A percentile compares a stretch with the other conserved stretches of the same genome.
Evolutionary conservation across 2,329 filamentous ascomycete species (phyloP).

Genomic region (Sphaceloma murrayae): DNA sequence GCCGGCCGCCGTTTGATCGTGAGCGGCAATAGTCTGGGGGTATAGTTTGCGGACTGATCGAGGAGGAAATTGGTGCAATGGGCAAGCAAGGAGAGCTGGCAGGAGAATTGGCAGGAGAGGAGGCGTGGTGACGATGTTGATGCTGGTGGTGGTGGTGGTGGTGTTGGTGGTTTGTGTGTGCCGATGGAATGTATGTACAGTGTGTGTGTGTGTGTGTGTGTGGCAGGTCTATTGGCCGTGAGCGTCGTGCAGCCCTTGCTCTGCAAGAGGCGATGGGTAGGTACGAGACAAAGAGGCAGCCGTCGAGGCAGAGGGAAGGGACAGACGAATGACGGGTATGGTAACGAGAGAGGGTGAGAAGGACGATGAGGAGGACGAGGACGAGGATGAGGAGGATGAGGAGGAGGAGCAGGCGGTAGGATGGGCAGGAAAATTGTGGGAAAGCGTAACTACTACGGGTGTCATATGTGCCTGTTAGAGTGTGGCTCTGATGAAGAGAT

Average conservation of each 20-base stretch:
- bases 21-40: slow-evolving; percentile 14
- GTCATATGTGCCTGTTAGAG: not conserved
- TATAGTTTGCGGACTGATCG: slow-evolving; percentile 8
- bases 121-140: too few relatives aligned
- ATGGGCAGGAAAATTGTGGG: not conserved
- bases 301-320: not conserved
- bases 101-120: too few relatives aligned
- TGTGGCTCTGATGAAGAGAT: not conserved
- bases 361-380: too few relatives aligned
- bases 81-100: too few relatives aligned
- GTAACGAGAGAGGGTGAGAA: too few relatives aligned
- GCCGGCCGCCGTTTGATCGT: slow-evolving; percentile 6
- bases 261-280: not conserved
- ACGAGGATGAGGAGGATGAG: too few relatives aligned
- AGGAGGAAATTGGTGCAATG: slow-evolving; percentile 15
- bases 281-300: too few relatives aligned
- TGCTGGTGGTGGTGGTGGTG: not conserved
- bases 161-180: not conserved
- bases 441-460: not conserved
- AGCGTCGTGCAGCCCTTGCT: not conserved
- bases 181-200: not conserved
- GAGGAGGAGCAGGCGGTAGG: not conserved
- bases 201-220: too few relatives aligned
- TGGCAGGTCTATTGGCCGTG: not conserved
- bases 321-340: too few relatives aligned